Percentiles rank a stretch among this genome's conserved stretches.
These are phyloP conservation scores for Megacollybia marginata DNA, from an alignment of 768 basidiomycete species.

Conservation along the genomic window DNA sequence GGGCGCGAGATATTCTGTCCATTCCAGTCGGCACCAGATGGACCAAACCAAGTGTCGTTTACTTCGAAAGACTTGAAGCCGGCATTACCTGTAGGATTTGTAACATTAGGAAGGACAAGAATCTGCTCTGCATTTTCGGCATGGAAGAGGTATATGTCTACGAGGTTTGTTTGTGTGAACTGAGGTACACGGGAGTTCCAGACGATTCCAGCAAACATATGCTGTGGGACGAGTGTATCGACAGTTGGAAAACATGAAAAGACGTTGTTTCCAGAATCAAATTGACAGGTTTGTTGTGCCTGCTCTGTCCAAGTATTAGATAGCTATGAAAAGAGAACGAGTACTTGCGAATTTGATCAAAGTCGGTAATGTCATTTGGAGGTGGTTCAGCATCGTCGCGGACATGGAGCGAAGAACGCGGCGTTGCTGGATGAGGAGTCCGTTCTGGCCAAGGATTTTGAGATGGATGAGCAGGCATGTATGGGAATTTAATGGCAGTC, in stretches of 20 bases:
- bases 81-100: conserved; percentile 45
- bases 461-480: neutral
- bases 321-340: conserved; percentile 2
- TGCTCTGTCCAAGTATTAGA: conserved; percentile 15
- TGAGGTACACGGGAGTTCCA: conserved; percentile 76
- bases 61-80: conserved; percentile 49
- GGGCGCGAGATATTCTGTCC: conserved; percentile 54
- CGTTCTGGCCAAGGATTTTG: conserved; percentile 34
- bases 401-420: conserved; percentile 10
- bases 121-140: conserved; percentile 56
- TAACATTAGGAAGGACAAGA: conserved; percentile 30
- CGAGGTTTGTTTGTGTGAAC: conserved; percentile 50
- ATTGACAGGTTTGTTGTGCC: conserved; percentile 45
- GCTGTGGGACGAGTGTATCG: conserved; percentile 55
- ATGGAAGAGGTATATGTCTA: conserved; percentile 74
- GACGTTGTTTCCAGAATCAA: conserved; percentile 59
- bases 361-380: conserved; percentile 33
- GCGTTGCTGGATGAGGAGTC: conserved; percentile 24
- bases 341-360: conserved; percentile 22
- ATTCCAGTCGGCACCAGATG: conserved; percentile 38
- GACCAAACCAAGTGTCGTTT: conserved; percentile 73
- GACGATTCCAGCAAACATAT: conserved; percentile 69
- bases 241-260: conserved; percentile 70
- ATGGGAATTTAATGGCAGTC: neutral
- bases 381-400: conserved; percentile 20